A percentile compares a stretch with the other conserved stretches of the same genome.
Conservation (phyloP, 1,284 basidiomycete species). For the Pseudozyma thailandica region DNA sequence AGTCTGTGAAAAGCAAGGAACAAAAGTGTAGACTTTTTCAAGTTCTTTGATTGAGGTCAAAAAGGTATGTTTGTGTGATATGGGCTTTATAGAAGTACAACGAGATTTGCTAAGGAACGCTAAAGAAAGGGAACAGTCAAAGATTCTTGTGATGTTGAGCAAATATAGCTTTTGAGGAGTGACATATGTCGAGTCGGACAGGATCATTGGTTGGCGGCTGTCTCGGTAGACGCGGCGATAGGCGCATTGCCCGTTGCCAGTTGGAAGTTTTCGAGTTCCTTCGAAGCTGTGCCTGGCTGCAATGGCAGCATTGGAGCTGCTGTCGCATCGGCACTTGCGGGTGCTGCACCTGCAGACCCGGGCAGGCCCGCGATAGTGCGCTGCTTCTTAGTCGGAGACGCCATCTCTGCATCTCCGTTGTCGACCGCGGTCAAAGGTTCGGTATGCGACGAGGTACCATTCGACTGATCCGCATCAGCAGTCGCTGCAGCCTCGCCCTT, state of each 20-base stretch:
- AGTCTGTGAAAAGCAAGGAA: no score
- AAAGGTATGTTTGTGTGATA: constrained; percentile 2
- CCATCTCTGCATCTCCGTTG: constrained; percentile 37
- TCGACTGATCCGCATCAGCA: constrained; percentile 3
- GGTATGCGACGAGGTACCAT: constrained; percentile 8
- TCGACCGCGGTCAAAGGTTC: constrained; percentile 23
- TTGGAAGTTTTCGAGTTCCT: constrained; percentile 51
- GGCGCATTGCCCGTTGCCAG: constrained; percentile 49
- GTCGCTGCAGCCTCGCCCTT: constrained; percentile 20
- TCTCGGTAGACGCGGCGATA: constrained; percentile 37
- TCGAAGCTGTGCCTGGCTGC: constrained; percentile 39
- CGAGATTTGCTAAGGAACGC: constrained; percentile 1
- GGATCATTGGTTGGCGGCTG: constrained; percentile 33
- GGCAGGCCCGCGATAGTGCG: constrained; percentile 16
- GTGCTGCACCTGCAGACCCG: neutral
- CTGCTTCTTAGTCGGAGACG: constrained; percentile 48
- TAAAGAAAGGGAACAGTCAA: neutral
- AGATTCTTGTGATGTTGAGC: neutral
- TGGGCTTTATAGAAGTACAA: constrained; percentile 12
- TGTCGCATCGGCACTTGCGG: neutral
- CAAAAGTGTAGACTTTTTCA: neutral
- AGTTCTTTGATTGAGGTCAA: constrained; percentile 2
- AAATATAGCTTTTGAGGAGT: neutral
- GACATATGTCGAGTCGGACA: no score
- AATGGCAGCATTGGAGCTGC: constrained; percentile 37